Evolutionary conservation across 768 basidiomycete species (phyloP), one percentile per base, ranked within the genome.

Genomic region (Sistotremastrum niveocremeum): DNA sequence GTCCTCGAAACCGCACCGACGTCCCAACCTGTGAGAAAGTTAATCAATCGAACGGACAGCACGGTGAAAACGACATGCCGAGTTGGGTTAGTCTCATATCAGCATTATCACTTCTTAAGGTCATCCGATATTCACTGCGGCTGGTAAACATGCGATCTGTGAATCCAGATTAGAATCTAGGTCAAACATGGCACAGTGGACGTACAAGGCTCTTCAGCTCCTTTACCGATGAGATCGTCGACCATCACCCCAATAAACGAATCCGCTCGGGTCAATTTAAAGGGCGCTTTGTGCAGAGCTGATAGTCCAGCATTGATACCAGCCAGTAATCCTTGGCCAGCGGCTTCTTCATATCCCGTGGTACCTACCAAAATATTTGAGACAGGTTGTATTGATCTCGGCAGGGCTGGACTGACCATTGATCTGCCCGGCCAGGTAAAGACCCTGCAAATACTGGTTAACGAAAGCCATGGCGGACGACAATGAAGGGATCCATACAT

Each of bases 301-400:
- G 76, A 65, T 2, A 89, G 69, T 0, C 86, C 90, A 0, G 90
- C 90, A 46, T 94, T 93, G 43, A 86, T 79, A 2, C 90, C 89
- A 1, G 89, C 90, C 0, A 94, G 62, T n/a, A 77, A 66, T 6
- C 90, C 90, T 58, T 93, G 90, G 3, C 85, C 87, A 2, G 86
- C 90, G 1, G 90, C 90, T 64, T 94, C 90, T 58, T 94, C 90
- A 57, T 94, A 94, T 4, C 90, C 90, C 2, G 90, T 94, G 1
- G 90, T 94, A 7, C 84, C 83, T 77, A 44, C 41, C 38, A n/a
- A 50, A 50, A 37, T 11, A 44, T 34, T 7, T 37, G 8, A 10
- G 11, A 32, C 33, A 20, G 20, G 20, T 20, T 20, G 20, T 20
- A 20, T 20, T 20, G 20, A 20, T 20, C 20, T 20, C 20, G 20